A percentile compares a stretch with the other conserved stretches of the same genome.
Evolutionary conservation across 768 basidiomycete genomes (phyloP).

Genomic region (Collybia nuda): DNA sequence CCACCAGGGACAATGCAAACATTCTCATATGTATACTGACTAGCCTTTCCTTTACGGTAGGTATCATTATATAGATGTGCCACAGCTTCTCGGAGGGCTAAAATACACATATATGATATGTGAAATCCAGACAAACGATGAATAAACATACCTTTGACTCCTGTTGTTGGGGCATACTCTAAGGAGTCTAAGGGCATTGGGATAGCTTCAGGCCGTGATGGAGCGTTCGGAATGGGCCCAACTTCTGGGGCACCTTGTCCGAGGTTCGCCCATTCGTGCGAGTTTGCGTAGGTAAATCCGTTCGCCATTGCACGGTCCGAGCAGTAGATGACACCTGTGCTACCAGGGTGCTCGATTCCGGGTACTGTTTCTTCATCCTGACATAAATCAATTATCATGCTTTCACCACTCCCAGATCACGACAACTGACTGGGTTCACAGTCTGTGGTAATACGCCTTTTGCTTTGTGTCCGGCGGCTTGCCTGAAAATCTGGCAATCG

Average conservation of each 20-base stretch:
- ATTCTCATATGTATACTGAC: conserved; percentile 90
- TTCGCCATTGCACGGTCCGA: conserved; percentile 95
- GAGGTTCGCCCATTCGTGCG: conserved; percentile 83
- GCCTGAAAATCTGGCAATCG: conserved; percentile 65
- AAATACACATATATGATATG: background rate
- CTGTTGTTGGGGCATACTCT: conserved; percentile 93
- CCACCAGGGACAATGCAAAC: conserved; percentile 96
- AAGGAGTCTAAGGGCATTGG: conserved; percentile 67
- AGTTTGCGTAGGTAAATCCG: conserved; percentile 78
- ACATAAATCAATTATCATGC: background rate
- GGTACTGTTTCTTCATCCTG: conserved; percentile 90
- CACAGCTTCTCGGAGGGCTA: conserved; percentile 85
- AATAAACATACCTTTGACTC: conserved; percentile 67
- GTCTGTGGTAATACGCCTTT: conserved; percentile 68
- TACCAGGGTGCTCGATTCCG: conserved; percentile 77
- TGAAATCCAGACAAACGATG: background rate
- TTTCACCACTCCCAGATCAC: conserved; percentile 2
- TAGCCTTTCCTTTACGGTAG: conserved; percentile 77
- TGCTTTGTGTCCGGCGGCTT: conserved; percentile 67
- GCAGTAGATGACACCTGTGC: conserved; percentile 75
- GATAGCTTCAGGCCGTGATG: conserved; percentile 63
- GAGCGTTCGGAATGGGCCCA: conserved; percentile 77
- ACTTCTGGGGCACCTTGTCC: conserved; percentile 95
- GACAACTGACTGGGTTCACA: conserved; percentile 58
- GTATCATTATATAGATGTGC: conserved; percentile 87